phyloP scores from a whole-genome alignment of 192 early-diverging fungal species.

The Allomyces macrogynus region DNA sequence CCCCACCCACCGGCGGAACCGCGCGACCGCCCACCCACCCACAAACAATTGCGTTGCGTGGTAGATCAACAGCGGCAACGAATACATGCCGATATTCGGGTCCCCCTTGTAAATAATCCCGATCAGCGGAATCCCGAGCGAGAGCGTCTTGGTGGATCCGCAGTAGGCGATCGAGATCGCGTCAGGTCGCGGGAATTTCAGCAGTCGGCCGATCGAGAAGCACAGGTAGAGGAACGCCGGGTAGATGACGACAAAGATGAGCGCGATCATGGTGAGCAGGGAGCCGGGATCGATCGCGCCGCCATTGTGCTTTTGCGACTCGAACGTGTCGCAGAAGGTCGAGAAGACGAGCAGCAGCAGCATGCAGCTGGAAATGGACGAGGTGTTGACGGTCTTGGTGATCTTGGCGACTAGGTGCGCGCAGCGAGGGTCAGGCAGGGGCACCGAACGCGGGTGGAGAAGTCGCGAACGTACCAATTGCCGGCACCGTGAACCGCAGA shows the following conservation, averaged over 20 bases:
- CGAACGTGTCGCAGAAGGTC: conserved; percentile 51
- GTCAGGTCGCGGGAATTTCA: conserved; percentile 25
- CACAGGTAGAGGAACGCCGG: conserved; percentile 25
- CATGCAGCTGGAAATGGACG: conserved; percentile 29
- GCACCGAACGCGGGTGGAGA: conserved; percentile 1
- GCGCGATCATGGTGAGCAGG: conserved; percentile 27
- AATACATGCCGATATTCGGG: conserved; percentile 33
- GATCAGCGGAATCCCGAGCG: conserved; percentile 54
- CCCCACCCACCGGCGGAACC: conserved; percentile 31
- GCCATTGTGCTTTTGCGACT: too few relatives aligned
- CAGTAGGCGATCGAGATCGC: conserved; percentile 47
- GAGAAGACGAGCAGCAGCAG: conserved; percentile 47
- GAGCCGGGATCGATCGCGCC: conserved; percentile 16
- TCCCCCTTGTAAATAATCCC: conserved; percentile 36
- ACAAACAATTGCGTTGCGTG: conserved; percentile 49
- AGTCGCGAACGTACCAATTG: background rate
- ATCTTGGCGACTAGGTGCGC: conserved; percentile 17
- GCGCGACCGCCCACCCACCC: conserved; percentile 32
- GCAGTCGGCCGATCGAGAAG: conserved; percentile 20
- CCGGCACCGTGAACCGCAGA: conserved; percentile 23
- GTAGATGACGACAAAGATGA: conserved; percentile 28
- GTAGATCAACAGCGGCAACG: conserved; percentile 45
- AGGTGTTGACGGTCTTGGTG: conserved; percentile 24
- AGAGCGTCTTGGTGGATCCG: conserved; percentile 52
- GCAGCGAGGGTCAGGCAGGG: too few relatives aligned